phyloP scores from a whole-genome alignment of 176 grass and related monocot genomes.

The Tillandsia leiboldiana region DNA sequence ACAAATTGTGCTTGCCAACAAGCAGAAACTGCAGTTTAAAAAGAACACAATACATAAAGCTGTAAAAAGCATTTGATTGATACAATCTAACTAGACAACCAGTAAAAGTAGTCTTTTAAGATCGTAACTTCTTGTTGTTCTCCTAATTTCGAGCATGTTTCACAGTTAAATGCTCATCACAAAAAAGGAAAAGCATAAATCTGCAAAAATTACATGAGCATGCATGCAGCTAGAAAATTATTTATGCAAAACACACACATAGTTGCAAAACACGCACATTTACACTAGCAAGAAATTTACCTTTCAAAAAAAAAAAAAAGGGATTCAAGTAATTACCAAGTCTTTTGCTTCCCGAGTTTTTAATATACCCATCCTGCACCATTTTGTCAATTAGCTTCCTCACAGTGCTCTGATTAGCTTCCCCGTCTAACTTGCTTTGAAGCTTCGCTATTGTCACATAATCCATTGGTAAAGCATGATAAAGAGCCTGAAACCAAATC shows the following conservation, averaged over 20 bases:
- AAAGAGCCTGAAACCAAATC: slow-evolving; percentile 53
- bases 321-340: slow-evolving; percentile 53
- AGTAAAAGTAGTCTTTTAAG: no score
- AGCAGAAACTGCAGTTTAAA: no score
- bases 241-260: background rate
- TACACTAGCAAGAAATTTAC: background rate
- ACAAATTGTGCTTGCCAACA: slow-evolving; percentile 1
- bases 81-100: no score
- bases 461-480: slow-evolving; percentile 84
- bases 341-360: slow-evolving; percentile 69
- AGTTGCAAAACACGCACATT: background rate
- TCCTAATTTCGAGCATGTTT: background rate
- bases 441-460: slow-evolving; percentile 79
- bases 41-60: no score
- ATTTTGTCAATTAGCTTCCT: slow-evolving; percentile 88
- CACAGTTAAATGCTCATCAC: background rate
- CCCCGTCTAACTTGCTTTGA: slow-evolving; percentile 72
- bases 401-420: slow-evolving; percentile 58
- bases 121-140: background rate
- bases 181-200: background rate
- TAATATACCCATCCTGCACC: slow-evolving; percentile 82
- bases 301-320: background rate
- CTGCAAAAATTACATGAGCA: background rate
- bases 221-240: background rate
- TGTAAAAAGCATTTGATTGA: no score